Evolutionary conservation across 495 filamentous ascomycete genomes (phyloP), one percentile per base, ranked within the genome.

Genomic region (Platismatia glauca): DNA sequence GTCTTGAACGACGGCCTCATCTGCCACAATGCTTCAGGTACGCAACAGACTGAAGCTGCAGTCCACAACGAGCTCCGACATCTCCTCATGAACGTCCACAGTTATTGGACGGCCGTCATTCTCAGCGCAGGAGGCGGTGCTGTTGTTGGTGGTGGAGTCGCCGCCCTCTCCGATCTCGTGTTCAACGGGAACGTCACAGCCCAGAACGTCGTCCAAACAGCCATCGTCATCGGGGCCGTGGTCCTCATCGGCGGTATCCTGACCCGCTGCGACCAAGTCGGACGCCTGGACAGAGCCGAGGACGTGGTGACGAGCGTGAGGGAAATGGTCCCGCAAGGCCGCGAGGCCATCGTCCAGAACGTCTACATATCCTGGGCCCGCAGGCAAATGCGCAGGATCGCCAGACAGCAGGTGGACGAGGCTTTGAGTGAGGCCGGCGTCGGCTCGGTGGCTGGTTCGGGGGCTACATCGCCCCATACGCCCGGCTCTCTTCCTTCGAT

Each of bases 71-170:
- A 52, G 18, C 62, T 59, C 31, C 57, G 62, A 29, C 41, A 52
- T 22, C 55, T 59, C 8, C 62, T 52, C 15, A 13, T n/a, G 27
- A 64, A 53, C 24, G 6, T 7, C 0, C 48, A 53, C 22, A 59
- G 55, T 20, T 64, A 64, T 20, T 64, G 62, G 62, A 16, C 39
- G 20, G 33, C 62, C 34, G 62, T 64, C 33, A 4, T 59, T 31
- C 48, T 58, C 16, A 53, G 56, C 35, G 22, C 41, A 33, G 41
- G n/a, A 20, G 4, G 6, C 4, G 43, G 62, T 4, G 56, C 44
- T 20, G 6, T 3, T 3, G 12, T 18, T 18, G 56, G 56, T n/a
- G 56, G 13, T 18, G 29, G 16, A 22, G 16, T 58, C 27, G 62
- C 62, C 22, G 62, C 62, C 11, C 15, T 27, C 4, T 4, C 50